Evolutionary conservation across 208 protist species (phyloP).

Genomic region (Trypanosoma scelopori): DNA sequence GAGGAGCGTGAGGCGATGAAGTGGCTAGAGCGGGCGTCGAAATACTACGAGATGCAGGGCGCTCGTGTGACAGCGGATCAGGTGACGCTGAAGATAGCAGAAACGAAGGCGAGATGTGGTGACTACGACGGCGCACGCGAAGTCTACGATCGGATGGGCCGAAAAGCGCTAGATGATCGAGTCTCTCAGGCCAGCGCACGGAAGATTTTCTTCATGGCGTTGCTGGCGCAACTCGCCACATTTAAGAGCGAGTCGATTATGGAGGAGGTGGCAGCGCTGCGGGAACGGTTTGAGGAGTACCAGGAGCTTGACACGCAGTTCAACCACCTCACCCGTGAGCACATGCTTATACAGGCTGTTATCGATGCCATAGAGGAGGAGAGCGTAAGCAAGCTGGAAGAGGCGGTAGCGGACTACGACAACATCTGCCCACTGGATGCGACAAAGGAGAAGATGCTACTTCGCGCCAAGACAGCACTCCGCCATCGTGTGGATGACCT

Average conservation of each 20-base stretch:
- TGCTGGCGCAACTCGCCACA: constrained; percentile 72
- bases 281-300: constrained; percentile 82
- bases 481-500: constrained; percentile 52
- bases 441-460: constrained; percentile 68
- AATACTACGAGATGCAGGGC: constrained; percentile 68
- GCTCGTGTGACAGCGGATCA: constrained; percentile 70
- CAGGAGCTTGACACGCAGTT: constrained; percentile 89
- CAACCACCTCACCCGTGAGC: constrained; percentile 77
- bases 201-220: constrained; percentile 81
- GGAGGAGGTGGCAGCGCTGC: constrained; percentile 61
- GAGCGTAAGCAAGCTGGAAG: constrained; percentile 57
- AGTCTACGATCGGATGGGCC: constrained; percentile 75
- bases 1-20: constrained; percentile 49
- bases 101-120: constrained; percentile 58
- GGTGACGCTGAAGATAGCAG: constrained; percentile 71
- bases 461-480: constrained; percentile 68
- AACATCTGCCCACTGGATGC: constrained; percentile 74
- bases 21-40: constrained; percentile 67
- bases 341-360: constrained; percentile 81
- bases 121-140: constrained; percentile 63
- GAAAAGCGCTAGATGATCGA: constrained; percentile 75
- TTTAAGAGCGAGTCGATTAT: constrained; percentile 57
- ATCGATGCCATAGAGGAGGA: constrained; percentile 76
- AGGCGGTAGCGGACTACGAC: constrained; percentile 76
- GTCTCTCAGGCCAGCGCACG: constrained; percentile 60